These are phyloP conservation scores for Aureobasidium sp. DNA, from an alignment of 2,329 filamentous ascomycete species.

Conservation along the genomic window DNA sequence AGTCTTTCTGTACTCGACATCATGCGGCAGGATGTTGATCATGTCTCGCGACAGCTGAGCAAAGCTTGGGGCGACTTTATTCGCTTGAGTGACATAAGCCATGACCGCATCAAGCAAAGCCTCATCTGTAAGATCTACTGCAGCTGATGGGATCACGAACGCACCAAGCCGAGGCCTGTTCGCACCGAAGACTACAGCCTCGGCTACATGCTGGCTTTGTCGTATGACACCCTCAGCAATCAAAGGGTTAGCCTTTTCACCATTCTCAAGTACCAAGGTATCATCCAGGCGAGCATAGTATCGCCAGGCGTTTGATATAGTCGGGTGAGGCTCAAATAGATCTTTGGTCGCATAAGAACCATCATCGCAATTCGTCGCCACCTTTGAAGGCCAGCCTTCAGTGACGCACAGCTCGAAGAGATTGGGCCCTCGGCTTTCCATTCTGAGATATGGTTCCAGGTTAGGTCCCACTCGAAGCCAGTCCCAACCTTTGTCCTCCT, in stretches of 20 bases:
- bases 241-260: conserved; percentile 40
- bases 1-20: conserved; percentile 41
- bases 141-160: conserved; percentile 43
- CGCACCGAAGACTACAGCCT: conserved; percentile 50
- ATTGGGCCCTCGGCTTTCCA: conserved; percentile 24
- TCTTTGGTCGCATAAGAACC: conserved; percentile 42
- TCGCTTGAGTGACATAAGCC: conserved; percentile 44
- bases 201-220: conserved; percentile 44
- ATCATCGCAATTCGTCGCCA: conserved; percentile 37
- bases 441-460: conserved; percentile 36
- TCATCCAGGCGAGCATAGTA: conserved; percentile 39
- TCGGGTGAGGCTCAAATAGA: conserved; percentile 36
- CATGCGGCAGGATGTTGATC: conserved; percentile 39
- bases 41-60: conserved; percentile 46
- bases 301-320: conserved; percentile 34
- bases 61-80: conserved; percentile 42
- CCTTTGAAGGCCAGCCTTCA: conserved; percentile 18
- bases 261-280: conserved; percentile 38
- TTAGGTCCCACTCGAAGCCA: conserved; percentile 43
- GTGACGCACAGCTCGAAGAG: conserved; percentile 34
- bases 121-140: conserved; percentile 32
- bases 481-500: conserved; percentile 50
- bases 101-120: conserved; percentile 43
- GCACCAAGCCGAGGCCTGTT: conserved; percentile 46
- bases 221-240: conserved; percentile 46